Evolutionary conservation across 1,139 yeast species (phyloP).

Genomic region (Arxiozyma slooffiae): DNA sequence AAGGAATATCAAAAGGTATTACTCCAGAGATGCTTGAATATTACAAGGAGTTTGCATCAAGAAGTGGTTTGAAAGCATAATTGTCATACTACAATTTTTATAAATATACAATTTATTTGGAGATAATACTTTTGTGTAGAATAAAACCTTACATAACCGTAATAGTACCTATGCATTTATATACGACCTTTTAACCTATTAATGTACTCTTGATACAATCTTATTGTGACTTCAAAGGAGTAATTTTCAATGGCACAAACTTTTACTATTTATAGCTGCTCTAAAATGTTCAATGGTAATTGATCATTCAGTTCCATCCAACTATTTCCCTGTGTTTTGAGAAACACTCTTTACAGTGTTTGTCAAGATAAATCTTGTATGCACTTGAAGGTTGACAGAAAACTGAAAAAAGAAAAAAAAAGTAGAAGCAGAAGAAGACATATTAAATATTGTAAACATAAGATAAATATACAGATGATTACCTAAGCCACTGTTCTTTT

Average conservation of each 20-base stretch:
- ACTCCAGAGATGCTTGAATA: constrained; percentile 75
- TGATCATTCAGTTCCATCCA: background rate
- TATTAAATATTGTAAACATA: constrained; percentile 15
- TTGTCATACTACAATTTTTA: constrained; percentile 8
- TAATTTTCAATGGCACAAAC: too few species aligned
- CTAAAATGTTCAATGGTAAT: too few species aligned
- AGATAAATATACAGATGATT: too few species aligned
- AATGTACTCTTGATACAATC: background rate
- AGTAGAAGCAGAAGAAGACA: background rate
- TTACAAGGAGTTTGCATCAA: constrained; percentile 52
- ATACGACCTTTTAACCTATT: too few species aligned
- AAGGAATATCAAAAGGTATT: constrained; percentile 63
- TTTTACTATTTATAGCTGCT: too few species aligned
- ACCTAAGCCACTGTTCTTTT: too few species aligned
- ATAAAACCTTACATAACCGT: background rate
- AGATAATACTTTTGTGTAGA: background rate
- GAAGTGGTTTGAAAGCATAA: constrained; percentile 21
- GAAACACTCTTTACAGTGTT: too few species aligned
- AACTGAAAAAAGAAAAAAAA: background rate
- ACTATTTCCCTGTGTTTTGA: background rate
- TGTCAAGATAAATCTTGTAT: background rate
- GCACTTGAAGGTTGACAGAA: background rate
- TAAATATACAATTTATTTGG: background rate
- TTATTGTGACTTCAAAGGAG: background rate
- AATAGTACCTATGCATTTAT: background rate